These are phyloP conservation scores for Fusarium abutilonis DNA, from an alignment of 2,329 filamentous ascomycete species.

Conservation along the genomic window DNA sequence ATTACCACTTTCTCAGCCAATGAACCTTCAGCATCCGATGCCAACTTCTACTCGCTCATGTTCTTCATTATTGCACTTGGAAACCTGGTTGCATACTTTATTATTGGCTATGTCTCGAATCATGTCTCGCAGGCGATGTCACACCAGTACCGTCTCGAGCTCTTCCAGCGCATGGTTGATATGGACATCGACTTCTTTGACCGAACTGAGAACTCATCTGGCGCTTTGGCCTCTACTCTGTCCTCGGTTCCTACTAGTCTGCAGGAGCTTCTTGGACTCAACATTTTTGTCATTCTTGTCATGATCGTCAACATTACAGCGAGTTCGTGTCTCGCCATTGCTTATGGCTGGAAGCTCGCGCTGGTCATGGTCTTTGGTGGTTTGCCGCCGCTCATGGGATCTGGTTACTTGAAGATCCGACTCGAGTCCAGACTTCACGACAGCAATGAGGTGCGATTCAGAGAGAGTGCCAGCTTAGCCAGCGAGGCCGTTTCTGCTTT, in stretches of 20 bases:
- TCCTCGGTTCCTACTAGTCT: conserved; percentile 53
- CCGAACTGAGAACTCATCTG: conserved; percentile 47
- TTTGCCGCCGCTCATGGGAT: conserved; percentile 53
- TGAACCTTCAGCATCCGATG: conserved; percentile 17
- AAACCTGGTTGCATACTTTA: conserved; percentile 36
- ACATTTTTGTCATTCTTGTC: conserved; percentile 55
- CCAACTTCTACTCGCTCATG: conserved; percentile 52
- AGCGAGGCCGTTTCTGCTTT: conserved; percentile 59
- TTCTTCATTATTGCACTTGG: conserved; percentile 45
- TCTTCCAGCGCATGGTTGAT: conserved; percentile 45
- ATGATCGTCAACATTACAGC: conserved; percentile 53
- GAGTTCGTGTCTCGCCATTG: conserved; percentile 53
- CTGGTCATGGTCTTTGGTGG: conserved; percentile 56
- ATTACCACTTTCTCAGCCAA: conserved; percentile 43
- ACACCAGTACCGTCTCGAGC: conserved; percentile 43
- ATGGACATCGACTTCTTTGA: conserved; percentile 57
- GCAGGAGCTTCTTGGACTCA: conserved; percentile 57
- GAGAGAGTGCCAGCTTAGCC: conserved; percentile 56
- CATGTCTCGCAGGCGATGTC: conserved; percentile 31
- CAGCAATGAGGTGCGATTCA: conserved; percentile 49
- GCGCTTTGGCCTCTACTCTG: conserved; percentile 48
- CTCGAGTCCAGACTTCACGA: conserved; percentile 54
- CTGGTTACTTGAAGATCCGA: conserved; percentile 56
- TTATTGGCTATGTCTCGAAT: conserved; percentile 34
- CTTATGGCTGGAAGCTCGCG: conserved; percentile 56